Conservation (phyloP, 1,284 basidiomycete species). For the Leucoagaricus sp. region DNA sequence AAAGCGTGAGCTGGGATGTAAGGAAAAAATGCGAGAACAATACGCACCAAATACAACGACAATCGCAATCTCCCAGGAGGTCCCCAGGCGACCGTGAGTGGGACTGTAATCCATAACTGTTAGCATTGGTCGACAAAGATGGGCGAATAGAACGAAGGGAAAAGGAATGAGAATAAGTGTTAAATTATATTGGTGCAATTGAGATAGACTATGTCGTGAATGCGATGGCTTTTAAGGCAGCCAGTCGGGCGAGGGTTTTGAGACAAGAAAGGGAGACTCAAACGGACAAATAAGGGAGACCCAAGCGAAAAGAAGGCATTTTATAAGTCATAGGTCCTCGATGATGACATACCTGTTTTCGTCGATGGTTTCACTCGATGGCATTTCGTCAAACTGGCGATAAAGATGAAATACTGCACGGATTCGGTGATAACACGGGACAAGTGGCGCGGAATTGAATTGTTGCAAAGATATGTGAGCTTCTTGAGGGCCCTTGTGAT, state of each 20-base stretch:
- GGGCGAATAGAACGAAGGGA: neutral
- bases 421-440: constrained; percentile 4
- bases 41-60: constrained; percentile 34
- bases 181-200: no score
- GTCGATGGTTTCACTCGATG: neutral
- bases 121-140: neutral
- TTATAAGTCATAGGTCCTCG: neutral
- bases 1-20: neutral
- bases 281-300: no score
- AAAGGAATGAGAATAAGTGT: neutral
- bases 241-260: neutral
- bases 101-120: constrained; percentile 23
- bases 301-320: no score
- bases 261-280: no score
- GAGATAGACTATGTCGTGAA: neutral
- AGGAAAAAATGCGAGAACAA: constrained; percentile 24
- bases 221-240: no score
- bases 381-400: neutral
- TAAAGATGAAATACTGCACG: neutral
- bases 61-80: constrained; percentile 39
- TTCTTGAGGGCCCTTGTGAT: neutral
- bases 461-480: neutral
- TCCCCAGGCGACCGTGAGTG: constrained; percentile 31
- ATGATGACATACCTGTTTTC: constrained; percentile 8
- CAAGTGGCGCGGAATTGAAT: neutral